A percentile compares a stretch with the other conserved stretches of the same genome.
These are phyloP conservation scores for Triticum urartu DNA, from an alignment of 176 grass and related monocot species.

Conservation along the genomic window DNA sequence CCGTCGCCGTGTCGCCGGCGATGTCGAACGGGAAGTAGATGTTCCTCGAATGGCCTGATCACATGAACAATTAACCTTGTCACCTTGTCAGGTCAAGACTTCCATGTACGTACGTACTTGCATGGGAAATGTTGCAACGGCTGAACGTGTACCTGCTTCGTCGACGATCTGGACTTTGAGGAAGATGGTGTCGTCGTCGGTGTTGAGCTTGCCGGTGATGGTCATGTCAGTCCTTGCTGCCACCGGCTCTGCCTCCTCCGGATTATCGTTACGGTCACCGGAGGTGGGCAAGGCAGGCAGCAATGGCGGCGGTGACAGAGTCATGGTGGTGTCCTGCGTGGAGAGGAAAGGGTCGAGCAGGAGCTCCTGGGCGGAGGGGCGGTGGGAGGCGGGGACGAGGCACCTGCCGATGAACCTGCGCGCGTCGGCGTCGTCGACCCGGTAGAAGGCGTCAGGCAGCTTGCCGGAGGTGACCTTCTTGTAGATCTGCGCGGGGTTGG, in stretches of 20 bases:
- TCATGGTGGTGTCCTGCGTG: neutral
- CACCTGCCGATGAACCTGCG: conserved; percentile 67
- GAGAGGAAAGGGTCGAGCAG: conserved; percentile 79
- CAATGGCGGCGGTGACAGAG: neutral
- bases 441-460: conserved; percentile 71
- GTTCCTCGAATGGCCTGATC: conserved; percentile 47
- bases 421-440: conserved; percentile 39
- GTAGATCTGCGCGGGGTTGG: conserved; percentile 95
- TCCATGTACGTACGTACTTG: neutral
- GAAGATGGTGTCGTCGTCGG: conserved; percentile 77
- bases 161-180: conserved; percentile 86
- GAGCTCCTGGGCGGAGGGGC: conserved; percentile 69
- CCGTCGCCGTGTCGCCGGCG: conserved; percentile 59
- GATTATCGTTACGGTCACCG: neutral
- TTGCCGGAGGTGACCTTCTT: conserved; percentile 90
- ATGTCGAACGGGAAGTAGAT: conserved; percentile 96
- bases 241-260: neutral
- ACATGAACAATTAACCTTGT: neutral
- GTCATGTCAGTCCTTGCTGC: conserved; percentile 52
- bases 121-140: neutral
- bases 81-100: neutral
- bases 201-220: conserved; percentile 90
- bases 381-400: conserved; percentile 22
- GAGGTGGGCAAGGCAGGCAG: neutral
- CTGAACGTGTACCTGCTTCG: conserved; percentile 32